Evolutionary conservation across 2,329 filamentous ascomycete species (phyloP), one percentile per base, ranked within the genome.

Genomic region (Thermoascus crustaceus): DNA sequence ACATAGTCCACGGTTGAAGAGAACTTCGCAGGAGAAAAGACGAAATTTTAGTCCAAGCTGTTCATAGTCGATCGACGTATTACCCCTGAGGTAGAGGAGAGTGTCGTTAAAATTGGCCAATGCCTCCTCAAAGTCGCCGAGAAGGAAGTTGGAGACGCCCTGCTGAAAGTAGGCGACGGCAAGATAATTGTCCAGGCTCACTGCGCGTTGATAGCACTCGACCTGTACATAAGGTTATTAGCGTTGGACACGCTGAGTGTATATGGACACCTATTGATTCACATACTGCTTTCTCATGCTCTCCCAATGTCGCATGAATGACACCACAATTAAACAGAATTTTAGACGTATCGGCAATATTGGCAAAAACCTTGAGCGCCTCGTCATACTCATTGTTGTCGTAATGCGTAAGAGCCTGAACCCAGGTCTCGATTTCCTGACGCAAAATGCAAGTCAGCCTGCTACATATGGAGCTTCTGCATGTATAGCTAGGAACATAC

Each of bases 21-120:
- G 72, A 2, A 95, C 89, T 55, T 98, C 91, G 66, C 91, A 98
- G 1, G 91, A 95, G 62, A 89, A 96, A 7, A 98, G 71, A 61
- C 94, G 94, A 70, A 96, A 98, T 40, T 93, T 82, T 29, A 98
- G 75, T 13, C 91, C 91, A 32, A 98, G 66, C 61, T 98, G 91
- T 41, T 94, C 86, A 61, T 98, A 98, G 63, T 98, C 88, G 63
- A 98, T 98, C 66, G 91, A 85, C 38, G 86, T 88, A 68, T 98
- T 96, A 43, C 91, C 91, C 54, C 91, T 78, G 30, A 98, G 75
- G 62, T 96, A 96, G 26, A 95, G 69, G 25, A 98, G 71, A 0
- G 91, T 95, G 57, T 98, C 91, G 68, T 98, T 98, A 73, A 98
- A 98, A 66, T 96, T 96, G 48, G 88, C 88, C 42, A 96, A 71